Base-by-base conservation (phyloP, 805 yeast genomes). In the Candida odintsovae region DNA sequence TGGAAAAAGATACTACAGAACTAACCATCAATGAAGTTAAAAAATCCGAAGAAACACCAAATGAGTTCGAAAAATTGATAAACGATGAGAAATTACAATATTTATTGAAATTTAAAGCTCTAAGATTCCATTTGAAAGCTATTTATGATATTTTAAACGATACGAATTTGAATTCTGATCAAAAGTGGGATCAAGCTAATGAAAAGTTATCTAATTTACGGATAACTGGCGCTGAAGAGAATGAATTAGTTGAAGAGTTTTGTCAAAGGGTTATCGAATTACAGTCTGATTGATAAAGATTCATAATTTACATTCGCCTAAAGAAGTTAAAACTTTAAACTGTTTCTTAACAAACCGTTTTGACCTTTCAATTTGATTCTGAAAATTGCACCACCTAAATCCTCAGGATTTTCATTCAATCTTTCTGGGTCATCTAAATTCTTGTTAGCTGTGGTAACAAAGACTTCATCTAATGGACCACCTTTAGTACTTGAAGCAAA, bases 181-280 rank as follows among this genome's bases (percentile, higher is more conserved):
- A 82, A 19, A 63, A 86, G 31, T 52, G 67, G 21, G 82, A 76
- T 22, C 72, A 83, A 12, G 86, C 86, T 2, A 74, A 80, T 50
- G 72, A 77, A 53, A 80, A 83, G 53, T 66, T 87, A 10, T 70
- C 77, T 8, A 79, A 78, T 45, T 65, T 87, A 15, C 65, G 95
- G 29, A 59, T 57, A 3, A 83, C 84, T 6, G 95, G 95, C 0
- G 45, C 69, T 0, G 88, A 86, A 53, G 77, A 76, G 42, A 87
- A 87, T 57, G 78, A 70, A 50, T 63, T 82, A 21, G 79, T 87
- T 4, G 90, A 86, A 59, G 92, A 85, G 53, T 85, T 86, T 62
- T 77, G 82, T 50, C 53, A 51, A 37, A 35, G 53, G 21, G 48
- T 59, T 18, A 35, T 45, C 1, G 56, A 39, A 39, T 41, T 53